Evolutionary conservation across 1,139 yeast species (phyloP), one percentile per base, ranked within the genome.

Genomic region (Saccharomyces pastorianus): DNA sequence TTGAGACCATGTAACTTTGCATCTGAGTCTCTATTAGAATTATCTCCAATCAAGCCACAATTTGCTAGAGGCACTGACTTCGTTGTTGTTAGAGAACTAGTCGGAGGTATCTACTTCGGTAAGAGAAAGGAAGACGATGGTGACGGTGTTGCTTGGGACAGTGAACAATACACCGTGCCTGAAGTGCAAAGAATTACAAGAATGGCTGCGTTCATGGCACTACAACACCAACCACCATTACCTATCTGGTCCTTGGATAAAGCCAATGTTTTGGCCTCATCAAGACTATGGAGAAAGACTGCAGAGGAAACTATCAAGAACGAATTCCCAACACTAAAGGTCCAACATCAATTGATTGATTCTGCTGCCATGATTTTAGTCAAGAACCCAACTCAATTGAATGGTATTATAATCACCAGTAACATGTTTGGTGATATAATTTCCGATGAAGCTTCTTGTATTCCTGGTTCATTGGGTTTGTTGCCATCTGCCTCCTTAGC

Each of bases 361-460:
- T 89, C 97, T 9, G 99, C 99, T 51, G 98, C 99, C 51, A 93
- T 93, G 99, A 90, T 91, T 66, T 76, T 93, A 65, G 88, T 93
- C 64, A 89, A 93, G 75, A 82, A 81, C 60, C 99, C 99, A 64
- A 85, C 90, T 51, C 84, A 84, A 62, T 80, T 93, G 66, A 93
- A 93, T 70, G 99, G 99, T 72, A 80, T 93, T 51, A 82, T 93
- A 55, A 83, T 93, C 68, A 91, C 98, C 51, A 85, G 88, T 63
- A 93, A 93, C 76, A 91, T 93, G 96, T 93, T 93, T 73, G 99
- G 99, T 66, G 99, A 93, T 71, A 93, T 93, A 70, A 88, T 93
- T 65, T 87, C 96, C 53, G 99, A 93, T 72, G 98, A 93, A 76
- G 97, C 98, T 31, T 86, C 96, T 25, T 97, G 91, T 51, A 93